A percentile compares a stretch with the other conserved stretches of the same genome.
phyloP scores from a whole-genome alignment of 306 rosid genomes.

The Gastrolobium villosum region DNA sequence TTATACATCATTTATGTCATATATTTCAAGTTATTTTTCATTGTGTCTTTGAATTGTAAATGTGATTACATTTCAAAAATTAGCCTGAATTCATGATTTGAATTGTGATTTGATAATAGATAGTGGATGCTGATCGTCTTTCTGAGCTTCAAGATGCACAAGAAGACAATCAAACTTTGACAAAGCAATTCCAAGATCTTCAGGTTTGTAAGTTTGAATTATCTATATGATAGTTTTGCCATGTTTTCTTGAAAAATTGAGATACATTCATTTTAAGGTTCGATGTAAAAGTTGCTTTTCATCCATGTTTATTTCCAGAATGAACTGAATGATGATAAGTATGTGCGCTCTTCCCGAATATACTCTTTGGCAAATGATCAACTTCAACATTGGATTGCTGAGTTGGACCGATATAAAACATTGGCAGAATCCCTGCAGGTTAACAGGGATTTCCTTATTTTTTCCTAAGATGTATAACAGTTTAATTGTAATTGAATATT shows the following conservation, averaged over 20 bases:
- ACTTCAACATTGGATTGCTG: conserved; percentile 90
- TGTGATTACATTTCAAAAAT: too few species aligned
- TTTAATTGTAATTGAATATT: conserved; percentile 39
- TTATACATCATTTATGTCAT: too few species aligned
- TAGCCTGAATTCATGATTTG: too few species aligned
- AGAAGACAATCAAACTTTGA: conserved; percentile 71
- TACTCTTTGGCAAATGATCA: conserved; percentile 85
- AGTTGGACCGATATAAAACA: conserved; percentile 71
- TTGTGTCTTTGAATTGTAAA: too few species aligned
- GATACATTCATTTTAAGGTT: conserved; percentile 24
- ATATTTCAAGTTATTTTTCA: too few species aligned
- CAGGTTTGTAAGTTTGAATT: conserved; percentile 66
- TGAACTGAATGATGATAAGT: conserved; percentile 87
- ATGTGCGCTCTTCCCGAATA: conserved; percentile 72
- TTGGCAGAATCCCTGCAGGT: conserved; percentile 87
- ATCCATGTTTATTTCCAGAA: conserved; percentile 62
- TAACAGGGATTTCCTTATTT: conserved; percentile 42
- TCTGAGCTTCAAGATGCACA: conserved; percentile 84
- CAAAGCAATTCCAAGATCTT: conserved; percentile 82
- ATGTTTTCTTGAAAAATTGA: conserved; percentile 40
- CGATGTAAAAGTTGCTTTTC: conserved; percentile 29
- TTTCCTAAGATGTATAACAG: neutral
- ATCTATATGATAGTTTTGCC: conserved; percentile 32
- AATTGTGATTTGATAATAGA: conserved; percentile 43
- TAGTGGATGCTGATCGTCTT: conserved; percentile 78